Evolutionary conservation across 805 yeast genomes (phyloP), one percentile per base, ranked within the genome.

Genomic region (Candida silvatica): DNA sequence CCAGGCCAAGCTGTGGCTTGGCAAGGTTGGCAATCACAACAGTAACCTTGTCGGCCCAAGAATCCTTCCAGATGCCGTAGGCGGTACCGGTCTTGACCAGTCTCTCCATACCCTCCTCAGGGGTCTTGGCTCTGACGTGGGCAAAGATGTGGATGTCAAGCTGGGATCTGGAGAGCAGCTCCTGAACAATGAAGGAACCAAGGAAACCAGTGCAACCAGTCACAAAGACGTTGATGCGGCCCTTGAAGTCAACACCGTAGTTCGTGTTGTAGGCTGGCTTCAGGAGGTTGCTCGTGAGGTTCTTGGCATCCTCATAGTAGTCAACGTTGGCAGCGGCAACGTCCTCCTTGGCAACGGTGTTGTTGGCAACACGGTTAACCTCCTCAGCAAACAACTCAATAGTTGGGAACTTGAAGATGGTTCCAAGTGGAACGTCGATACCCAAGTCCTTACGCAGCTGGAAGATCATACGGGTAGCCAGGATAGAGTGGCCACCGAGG

Each of bases 141-240:
- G 95, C 95, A 54, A 61, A 78, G 4, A 88, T 70, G 46, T 71
- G 76, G 46, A 83, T 67, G 20, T 71, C 56, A 20, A 61, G 46
- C 6, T 64, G 56, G 14, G 48, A 90, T 65, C 49, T 39, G 9
- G 36, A 32, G 45, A 92, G 65, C 29, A 92, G 60, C 45, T 92
- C 94, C 22, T 83, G 69, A 30, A 92, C 59, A 33, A 92, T 78
- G 57, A 81, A 92, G 1, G 97, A 76, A 23, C 99, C 99, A 38
- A 92, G 63, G 74, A 90, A 92, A 2, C 99, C 99, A 26, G 98
- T 94, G 26, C 79, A 83, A 53, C 99, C 99, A 19, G 99, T 92
- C 29, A 92, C 74, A 48, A 92, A 86, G 2, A 87, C 83, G 51
- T 18, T 65, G 42, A 37, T 48, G 36, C 48, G 46, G 9, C 42